These are phyloP conservation scores for Neurospora tetrasperma DNA, from an alignment of 495 filamentous ascomycete species.

Conservation along the genomic window DNA sequence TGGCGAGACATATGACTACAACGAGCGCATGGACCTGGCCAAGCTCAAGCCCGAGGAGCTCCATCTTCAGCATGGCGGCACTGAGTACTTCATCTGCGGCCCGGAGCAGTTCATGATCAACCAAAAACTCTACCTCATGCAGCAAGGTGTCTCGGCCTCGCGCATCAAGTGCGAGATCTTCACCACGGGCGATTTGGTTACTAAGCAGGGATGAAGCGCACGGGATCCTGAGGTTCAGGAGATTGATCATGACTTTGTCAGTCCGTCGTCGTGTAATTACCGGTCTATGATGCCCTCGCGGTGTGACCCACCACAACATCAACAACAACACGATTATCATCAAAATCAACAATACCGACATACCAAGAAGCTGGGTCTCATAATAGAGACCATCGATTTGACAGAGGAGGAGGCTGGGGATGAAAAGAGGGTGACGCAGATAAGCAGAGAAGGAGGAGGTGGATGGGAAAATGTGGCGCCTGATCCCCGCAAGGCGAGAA, in stretches of 20 bases:
- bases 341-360: not conserved
- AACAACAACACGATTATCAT: not conserved
- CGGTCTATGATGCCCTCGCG: not conserved
- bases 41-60: constrained; percentile 41
- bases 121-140: constrained; percentile 38
- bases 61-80: constrained; percentile 39
- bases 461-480: not conserved
- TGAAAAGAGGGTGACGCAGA: not conserved
- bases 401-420: not conserved
- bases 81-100: constrained; percentile 63
- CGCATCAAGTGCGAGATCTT: constrained; percentile 59
- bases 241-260: not conserved
- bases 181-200: constrained; percentile 45
- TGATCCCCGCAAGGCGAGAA: not conserved
- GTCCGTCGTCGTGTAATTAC: not conserved
- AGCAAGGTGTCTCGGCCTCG: constrained; percentile 39
- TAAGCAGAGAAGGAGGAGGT: not conserved
- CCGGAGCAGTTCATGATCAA: constrained; percentile 57
- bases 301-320: not conserved
- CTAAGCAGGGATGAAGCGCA: constrained; percentile 6
- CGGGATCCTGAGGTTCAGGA: not conserved
- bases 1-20: constrained; percentile 46
- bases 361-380: not conserved
- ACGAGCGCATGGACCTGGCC: constrained; percentile 44
- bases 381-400: not conserved